Base-by-base conservation (phyloP, 306 rosid species). In the Cicer bijugum region DNA sequence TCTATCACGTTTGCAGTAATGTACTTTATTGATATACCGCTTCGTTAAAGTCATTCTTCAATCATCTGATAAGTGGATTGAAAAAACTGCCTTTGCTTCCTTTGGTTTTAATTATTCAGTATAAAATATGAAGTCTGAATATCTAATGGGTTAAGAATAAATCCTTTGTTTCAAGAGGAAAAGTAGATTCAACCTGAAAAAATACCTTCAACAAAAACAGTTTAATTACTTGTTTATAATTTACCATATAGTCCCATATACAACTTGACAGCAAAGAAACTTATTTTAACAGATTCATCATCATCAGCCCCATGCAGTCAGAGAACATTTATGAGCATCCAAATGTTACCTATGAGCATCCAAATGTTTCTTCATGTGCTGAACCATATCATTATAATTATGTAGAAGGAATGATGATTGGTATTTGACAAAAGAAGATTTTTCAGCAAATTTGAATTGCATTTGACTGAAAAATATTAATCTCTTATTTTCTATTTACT, bases 261-360 rank as follows among this genome's bases (percentile, higher is more conserved):
- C 59, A 37, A 69, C 65, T 56, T 70, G 12, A 63, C 52, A 64
- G 46, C 40, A 20, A 12, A 62, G 38, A 57, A 33, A 61, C 20
- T 73, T 23, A 46, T 44, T 59, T 59, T 35, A 53, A 17, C 71
- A 76, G 57, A 53, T 40, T 72, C 63, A 55, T 48, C 80, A 38
- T 72, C 63, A 55, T 48, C 80, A 38, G 42, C 20, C 71, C 40
- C 46, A 56, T 35, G 57, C 38, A 69, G 65, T 65, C 60, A 78
- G 9, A 72, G 47, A 43, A 67, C 35, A 61, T 67, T 72, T 9
- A 55, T 46, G n/a, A n/a, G n/a, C n/a, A n/a, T n/a, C n/a, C n/a
- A 28, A 75, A 68, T 39, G 55, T 37, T n/a, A 50, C 63, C 56
- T 44, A 69, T 35, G 60, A 53, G 64, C 38, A 56, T 79, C 70